Evolutionary conservation across 1,139 yeast species (phyloP), one percentile per base, ranked within the genome.

Genomic region (Candida sanyaensis): DNA sequence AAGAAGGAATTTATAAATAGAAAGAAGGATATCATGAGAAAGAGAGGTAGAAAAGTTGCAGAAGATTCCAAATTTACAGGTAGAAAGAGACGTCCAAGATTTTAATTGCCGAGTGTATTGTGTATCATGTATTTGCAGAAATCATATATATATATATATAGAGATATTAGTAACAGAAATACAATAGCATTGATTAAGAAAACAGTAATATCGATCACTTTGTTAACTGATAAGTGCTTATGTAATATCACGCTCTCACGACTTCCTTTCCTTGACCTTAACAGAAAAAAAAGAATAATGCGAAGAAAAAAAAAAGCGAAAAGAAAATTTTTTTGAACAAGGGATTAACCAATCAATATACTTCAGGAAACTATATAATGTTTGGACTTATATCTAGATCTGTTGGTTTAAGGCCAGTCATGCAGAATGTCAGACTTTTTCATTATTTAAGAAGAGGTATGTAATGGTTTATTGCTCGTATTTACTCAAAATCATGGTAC

Each of bases 21-120:
- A 66, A 93, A 93, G 88, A 93, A 95, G 77, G 97, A 89, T 48
- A 76, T 92, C 46, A 89, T 88, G 93, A 86, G 87, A 63, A 88
- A 87, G 66, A 83, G 98, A 64, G 99, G 99, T 49, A 88, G 88
- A 64, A 75, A 72, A 41, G 97, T 92, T 12, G 97, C 98, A 3
- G 78, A 78, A 54, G 99, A 93, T 65, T 88, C 96, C 48, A 90
- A 87, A 65, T 93, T 86, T 68, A 89, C 98, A 3, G 99, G 96
- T 40, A 83, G 99, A 71, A 87, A 87, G 77, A 86, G 99, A 80
- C 82, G 88, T 57, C 84, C 96, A 23, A 78, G 88, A 59, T 93
- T 93, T 67, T 92, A 64, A 53, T 11, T 34, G 11, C 17, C 21
- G 4, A 6, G 11, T 17, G 9, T 34, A 9, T 11, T 6, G 5